Conservation (phyloP, 805 yeast genomes). For the Metschnikowia drakensbergensis region DNA sequence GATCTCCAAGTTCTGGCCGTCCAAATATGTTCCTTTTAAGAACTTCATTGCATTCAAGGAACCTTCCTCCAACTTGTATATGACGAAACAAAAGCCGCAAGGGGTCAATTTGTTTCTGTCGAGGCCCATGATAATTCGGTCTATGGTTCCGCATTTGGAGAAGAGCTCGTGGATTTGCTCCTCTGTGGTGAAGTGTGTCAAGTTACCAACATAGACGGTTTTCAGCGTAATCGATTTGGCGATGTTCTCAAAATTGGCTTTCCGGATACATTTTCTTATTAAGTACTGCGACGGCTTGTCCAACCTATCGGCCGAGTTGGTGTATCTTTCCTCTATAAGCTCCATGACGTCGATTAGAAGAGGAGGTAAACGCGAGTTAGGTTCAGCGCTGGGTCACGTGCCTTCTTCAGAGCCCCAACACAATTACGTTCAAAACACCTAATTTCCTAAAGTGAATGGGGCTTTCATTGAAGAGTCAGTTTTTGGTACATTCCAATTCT, state of each 20-base stretch:
- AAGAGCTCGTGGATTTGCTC: conserved; percentile 90
- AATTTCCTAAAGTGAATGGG: too few species aligned
- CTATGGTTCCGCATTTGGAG: conserved; percentile 74
- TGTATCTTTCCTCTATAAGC: conserved; percentile 44
- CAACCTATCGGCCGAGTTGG: conserved; percentile 60
- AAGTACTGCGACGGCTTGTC: conserved; percentile 72
- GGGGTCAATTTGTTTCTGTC: conserved; percentile 90
- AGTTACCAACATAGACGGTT: conserved; percentile 88
- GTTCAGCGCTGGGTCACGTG: background rate
- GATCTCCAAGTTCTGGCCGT: conserved; percentile 74
- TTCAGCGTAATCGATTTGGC: conserved; percentile 61
- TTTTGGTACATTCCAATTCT: too few species aligned
- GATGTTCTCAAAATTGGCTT: conserved; percentile 54
- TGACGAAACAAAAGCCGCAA: conserved; percentile 94
- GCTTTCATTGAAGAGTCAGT: too few species aligned
- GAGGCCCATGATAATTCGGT: conserved; percentile 87
- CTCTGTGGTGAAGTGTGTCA: conserved; percentile 88
- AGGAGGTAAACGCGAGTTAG: background rate
- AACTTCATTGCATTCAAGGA: conserved; percentile 82
- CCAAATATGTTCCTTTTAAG: conserved; percentile 76
- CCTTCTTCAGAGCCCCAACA: background rate
- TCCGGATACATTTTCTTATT: conserved; percentile 58
- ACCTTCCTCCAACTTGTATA: conserved; percentile 62
- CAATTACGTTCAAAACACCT: background rate
- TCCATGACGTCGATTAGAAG: conserved; percentile 26